Conservation (phyloP, 345 rosid species). For the Euclidium syriacum region DNA sequence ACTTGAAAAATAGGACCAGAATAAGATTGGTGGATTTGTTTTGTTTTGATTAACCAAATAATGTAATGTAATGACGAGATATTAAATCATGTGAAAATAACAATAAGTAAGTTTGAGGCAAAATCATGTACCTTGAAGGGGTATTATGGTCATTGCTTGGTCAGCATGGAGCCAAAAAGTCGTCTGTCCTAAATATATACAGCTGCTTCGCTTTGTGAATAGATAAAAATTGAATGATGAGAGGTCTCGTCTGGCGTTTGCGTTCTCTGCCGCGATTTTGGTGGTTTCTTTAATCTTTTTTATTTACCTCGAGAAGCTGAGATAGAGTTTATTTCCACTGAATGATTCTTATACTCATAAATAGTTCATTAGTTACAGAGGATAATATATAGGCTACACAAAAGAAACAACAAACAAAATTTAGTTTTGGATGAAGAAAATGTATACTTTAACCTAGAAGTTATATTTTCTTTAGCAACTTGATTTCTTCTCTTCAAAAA, state of each 20-base stretch:
- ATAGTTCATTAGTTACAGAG: no score
- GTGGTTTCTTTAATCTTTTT: conserved; percentile 9
- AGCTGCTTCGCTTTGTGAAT: conserved; percentile 20
- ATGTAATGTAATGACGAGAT: background rate
- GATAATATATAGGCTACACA: no score
- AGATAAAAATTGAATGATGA: conserved; percentile 15
- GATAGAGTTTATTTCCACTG: no score
- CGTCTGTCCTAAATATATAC: conserved; percentile 12
- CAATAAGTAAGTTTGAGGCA: no score
- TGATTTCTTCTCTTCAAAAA: no score
- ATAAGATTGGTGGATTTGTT: background rate
- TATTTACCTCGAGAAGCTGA: no score
- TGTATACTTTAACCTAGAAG: no score
- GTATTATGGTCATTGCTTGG: background rate
- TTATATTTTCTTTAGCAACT: no score
- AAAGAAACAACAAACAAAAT: no score
- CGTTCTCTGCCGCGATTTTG: background rate
- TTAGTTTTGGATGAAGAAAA: no score
- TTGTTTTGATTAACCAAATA: background rate
- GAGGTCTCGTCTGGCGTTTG: background rate
- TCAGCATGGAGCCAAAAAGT: conserved; percentile 21
- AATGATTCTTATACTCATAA: no score
- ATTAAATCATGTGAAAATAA: no score
- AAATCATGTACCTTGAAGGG: background rate
- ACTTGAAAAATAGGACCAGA: conserved; percentile 15